Evolutionary conservation across 192 early-diverging fungal species (phyloP), one percentile per base, ranked within the genome.

Genomic region (Coemansia asiatica): DNA sequence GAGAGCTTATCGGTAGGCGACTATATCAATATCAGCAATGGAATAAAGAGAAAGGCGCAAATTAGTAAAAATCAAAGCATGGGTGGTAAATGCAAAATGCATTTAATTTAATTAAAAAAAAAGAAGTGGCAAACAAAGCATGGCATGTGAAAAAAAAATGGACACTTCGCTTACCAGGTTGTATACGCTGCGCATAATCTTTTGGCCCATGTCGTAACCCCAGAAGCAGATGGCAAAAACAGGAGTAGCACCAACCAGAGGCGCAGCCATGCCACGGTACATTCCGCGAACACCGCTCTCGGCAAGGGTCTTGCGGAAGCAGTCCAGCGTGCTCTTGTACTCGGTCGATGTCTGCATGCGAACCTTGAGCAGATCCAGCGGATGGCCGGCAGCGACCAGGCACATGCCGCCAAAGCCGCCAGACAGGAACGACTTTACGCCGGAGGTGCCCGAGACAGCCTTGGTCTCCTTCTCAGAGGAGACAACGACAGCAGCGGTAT

Each of bases 151-250:
- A 40, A 26, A 33, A 44, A 49, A 15, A 49, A 9, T 33, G 46
- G 61, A 23, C n/a, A 36, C 6, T 35, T 26, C 13, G 9, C 25
- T 74, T 72, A 79, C 82, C 71, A 73, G 46, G 61, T 68, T 75
- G 67, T 69, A 74, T n/a, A 33, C 61, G 40, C 27, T 63, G 57
- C 79, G 79, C 70, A 73, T 72, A 33, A 84, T 72, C 56, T 68
- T 79, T 60, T 79, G 71, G 72, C 83, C 81, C 67, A 73, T 68
- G 60, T 72, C 71, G 67, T 82, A 79, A 51, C 80, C 92, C 92
- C 91, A 96, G 86, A 96, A 98, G 67, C 88, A 91, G 29, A 95
- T 87, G 46, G 95, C 94, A 83, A 94, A 96, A 78, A 97, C 94
- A 31, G 97, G 95, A 27, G 97, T 99, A 25, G 95, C 91, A 44